Evolutionary conservation across 106 monocot genomes (phyloP), one percentile per base, ranked within the genome.

Genomic region (Allium cepa): DNA sequence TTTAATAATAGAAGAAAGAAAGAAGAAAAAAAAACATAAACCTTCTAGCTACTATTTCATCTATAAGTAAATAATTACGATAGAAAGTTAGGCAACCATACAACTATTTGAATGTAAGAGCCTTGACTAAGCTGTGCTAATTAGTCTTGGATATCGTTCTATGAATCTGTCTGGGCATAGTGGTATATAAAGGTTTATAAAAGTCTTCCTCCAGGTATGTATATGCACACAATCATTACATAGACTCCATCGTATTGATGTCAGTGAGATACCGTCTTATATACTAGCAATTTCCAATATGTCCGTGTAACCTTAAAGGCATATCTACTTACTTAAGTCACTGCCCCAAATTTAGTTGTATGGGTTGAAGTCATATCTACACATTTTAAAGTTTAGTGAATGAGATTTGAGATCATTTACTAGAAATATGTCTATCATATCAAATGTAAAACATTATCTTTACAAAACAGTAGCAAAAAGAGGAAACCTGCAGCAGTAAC

Each of bases 401-500:
- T 55, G 7, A 15, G 53, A 11, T 55, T 55, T 55, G 15, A 55
- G 36, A 12, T 55, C 15, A 15, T 55, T 11, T 15, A 55, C 15
- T 8, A 16, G 15, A 59, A 59, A 3, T 59, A 59, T 17, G 15
- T 9, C 18, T 59, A 17, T 2, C 14, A 9, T 17, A n/a, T 9
- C 15, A 16, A 55, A 10, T 48, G 49, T 53, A 70, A 64, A 11
- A 11, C 4, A 28, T 26, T 0, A 60, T 59, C 8, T 59, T 16
- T 3, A 14, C 26, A n/a, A 17, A 45, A 16, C n/a, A 18, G 8
- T 12, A 9, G 51, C 8, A 60, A 60, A 62, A 85, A 79, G 66
- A 66, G 79, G 59, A 53, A 80, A 11, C 72, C 75, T 26, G 70
- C 84, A 16, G 75, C 81, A 49, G 75, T 81, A 53, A 52, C 85